Evolutionary conservation across 1,284 basidiomycete genomes (phyloP), one percentile per base, ranked within the genome.

Genomic region (Boletus smithii): DNA sequence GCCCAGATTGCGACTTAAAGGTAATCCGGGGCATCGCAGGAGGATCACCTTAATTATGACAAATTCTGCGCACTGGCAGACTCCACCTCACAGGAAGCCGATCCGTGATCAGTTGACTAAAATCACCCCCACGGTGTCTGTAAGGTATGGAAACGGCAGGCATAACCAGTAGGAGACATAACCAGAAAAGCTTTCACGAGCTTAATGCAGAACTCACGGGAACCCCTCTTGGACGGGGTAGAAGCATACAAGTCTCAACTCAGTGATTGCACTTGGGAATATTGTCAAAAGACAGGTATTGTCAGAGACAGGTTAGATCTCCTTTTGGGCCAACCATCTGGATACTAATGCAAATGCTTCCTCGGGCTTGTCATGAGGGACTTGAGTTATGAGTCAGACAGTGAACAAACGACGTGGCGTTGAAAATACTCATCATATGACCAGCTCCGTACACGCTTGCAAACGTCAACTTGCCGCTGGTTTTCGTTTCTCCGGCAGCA

Each of bases 331-430:
- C 41, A 85, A 57, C 83, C 83, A 85, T 47, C 76, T 73, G n/a
- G 73, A 73, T 14, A 84, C 68, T 73, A 84, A 73, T 24, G 67
- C 69, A 49, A 80, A 66, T 10, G 78, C 67, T 59, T 85, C 80
- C 48, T 66, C 74, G 3, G 83, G 82, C 57, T 84, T 85, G 62
- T 84, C 84, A 70, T 80, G 73, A 23, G 82, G 83, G 55, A 83
- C 83, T 73, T 82, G 58, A 47, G 48, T 38, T 43, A 46, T 48
- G 34, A 47, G 22, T 55, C 36, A 61, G 45, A 53, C 22, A 46
- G 32, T 27, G 45, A 44, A 16, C 20, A 40, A 32, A 43, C 48
- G 51, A 40, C 36, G 44, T 3, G 11, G 13, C n/a, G 24, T 22
- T n/a, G 49, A 58, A 62, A 54, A 32, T 26, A 78, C 77, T 79